Percentiles rank a stretch among this genome's conserved stretches.
Conservation (phyloP, 305 asterid genomes). For the Euphrasia arctica region DNA sequence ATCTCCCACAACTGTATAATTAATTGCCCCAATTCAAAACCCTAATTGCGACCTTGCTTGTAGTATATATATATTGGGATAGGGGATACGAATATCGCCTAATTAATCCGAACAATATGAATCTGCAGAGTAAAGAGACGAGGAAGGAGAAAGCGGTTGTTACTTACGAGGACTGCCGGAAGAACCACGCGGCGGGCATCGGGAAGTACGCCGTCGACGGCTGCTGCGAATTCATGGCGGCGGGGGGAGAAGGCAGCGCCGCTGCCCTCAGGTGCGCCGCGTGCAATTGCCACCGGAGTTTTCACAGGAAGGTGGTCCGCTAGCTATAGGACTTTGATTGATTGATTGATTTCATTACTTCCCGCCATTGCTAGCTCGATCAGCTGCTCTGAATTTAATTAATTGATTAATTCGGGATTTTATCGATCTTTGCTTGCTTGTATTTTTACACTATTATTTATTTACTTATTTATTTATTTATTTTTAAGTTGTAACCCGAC, state of each 20-base stretch:
- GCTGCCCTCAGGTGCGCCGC: conserved; percentile 53
- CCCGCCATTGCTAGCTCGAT: too few species aligned
- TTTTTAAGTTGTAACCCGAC: too few species aligned
- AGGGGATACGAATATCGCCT: neutral
- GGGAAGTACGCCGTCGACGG: conserved; percentile 63
- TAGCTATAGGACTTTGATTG: neutral
- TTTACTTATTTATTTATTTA: too few species aligned
- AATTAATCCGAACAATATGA: conserved; percentile 19
- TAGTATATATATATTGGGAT: neutral
- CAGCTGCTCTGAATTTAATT: too few species aligned
- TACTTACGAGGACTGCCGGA: conserved; percentile 50
- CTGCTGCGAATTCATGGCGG: conserved; percentile 61
- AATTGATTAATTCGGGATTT: too few species aligned
- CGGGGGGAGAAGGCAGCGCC: conserved; percentile 45
- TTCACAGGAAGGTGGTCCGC: conserved; percentile 53
- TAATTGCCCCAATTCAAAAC: conserved; percentile 13
- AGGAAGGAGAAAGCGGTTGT: conserved; percentile 33
- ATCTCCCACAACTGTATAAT: neutral
- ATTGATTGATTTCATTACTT: too few species aligned
- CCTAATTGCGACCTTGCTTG: neutral
- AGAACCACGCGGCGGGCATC: conserved; percentile 60
- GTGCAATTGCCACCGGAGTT: conserved; percentile 56
- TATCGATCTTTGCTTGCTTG: too few species aligned
- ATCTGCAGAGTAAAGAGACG: conserved; percentile 23
- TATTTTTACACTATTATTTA: too few species aligned